Base-by-base conservation (phyloP, 805 yeast genomes). In the Teunomyces aglyptinius region DNA sequence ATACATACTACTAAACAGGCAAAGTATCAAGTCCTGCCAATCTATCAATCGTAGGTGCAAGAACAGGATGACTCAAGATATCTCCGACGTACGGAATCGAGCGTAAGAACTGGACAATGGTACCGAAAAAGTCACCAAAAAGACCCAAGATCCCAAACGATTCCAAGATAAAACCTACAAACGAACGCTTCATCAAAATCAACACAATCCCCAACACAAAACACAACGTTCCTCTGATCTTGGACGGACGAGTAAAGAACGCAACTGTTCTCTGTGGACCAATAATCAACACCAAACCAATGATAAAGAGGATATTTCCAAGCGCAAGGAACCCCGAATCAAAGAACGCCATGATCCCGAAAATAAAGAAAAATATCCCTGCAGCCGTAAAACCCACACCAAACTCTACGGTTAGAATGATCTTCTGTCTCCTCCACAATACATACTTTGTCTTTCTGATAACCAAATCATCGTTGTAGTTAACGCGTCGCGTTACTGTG, bases 311-410 rank as follows among this genome's bases (percentile, higher is more conserved):
- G 10, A 85, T 76, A 63, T 94, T 92, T 13, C 98, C 98, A 60
- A 94, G 76, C 1, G 97, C 96, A 49, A 92, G 74, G 31, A 92
- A 73, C 0, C 95, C 91, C 6, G 96, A 75, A 61, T 94, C 97
- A 60, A 94, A 94, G 52, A 92, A 82, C 13, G 96, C 80, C 58
- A 90, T 57, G 26, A 92, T 77, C 5, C 99, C 99, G 16, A 92
- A 71, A 4, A 88, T 59, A 65, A 94, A 86, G 61, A 89, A 84
- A 20, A 86, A 60, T 41, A 85, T 78, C 6, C 96, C 96, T 28
- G 85, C 86, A 13, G 95, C 90, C 3, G 96, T 88, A 74, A 90
- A 85, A 2, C 89, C 96, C 15, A 89, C 97, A 31, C 98, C 98
- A 59, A 85, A 83, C 67, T 90, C 96, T 88, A 50, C 12, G 34